Evolutionary conservation across 1,139 yeast species (phyloP).

Genomic region (Pichia sp.): DNA sequence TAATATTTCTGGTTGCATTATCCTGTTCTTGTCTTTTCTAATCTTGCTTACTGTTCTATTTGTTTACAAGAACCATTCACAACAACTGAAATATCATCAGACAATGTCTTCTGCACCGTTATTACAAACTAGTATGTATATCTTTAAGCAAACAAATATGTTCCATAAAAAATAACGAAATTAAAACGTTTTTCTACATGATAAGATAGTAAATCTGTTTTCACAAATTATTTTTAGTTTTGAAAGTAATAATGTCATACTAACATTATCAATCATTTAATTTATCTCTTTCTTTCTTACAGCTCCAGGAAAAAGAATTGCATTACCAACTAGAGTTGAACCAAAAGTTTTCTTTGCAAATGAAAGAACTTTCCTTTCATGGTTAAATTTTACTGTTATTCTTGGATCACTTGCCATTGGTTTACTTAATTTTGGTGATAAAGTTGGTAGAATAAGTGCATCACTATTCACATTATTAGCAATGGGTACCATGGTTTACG

Average conservation of each 20-base stretch:
- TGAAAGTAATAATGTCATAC: background rate
- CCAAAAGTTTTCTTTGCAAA: conserved; percentile 98
- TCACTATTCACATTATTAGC: conserved; percentile 90
- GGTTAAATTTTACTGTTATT: conserved; percentile 97
- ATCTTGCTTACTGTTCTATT: background rate
- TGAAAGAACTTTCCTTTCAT: conserved; percentile 94
- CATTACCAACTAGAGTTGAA: conserved; percentile 95
- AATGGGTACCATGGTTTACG: conserved; percentile 96
- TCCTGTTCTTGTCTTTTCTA: background rate
- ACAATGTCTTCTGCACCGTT: conserved; percentile 56
- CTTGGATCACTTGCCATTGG: conserved; percentile 97
- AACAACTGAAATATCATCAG: background rate
- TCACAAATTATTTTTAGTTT: background rate
- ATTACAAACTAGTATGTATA: conserved; percentile 47
- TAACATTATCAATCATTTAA: background rate
- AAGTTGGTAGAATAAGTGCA: conserved; percentile 86
- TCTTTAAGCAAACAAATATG: background rate
- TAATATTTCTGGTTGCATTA: background rate
- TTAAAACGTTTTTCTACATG: background rate
- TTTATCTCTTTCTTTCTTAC: background rate
- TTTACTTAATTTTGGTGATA: conserved; percentile 90
- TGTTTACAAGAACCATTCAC: background rate
- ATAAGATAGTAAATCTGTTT: background rate
- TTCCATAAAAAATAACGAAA: background rate
- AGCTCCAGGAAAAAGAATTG: conserved; percentile 75